Conservation (phyloP, 1,139 yeast species). For the Martiniozyma asiatica region DNA sequence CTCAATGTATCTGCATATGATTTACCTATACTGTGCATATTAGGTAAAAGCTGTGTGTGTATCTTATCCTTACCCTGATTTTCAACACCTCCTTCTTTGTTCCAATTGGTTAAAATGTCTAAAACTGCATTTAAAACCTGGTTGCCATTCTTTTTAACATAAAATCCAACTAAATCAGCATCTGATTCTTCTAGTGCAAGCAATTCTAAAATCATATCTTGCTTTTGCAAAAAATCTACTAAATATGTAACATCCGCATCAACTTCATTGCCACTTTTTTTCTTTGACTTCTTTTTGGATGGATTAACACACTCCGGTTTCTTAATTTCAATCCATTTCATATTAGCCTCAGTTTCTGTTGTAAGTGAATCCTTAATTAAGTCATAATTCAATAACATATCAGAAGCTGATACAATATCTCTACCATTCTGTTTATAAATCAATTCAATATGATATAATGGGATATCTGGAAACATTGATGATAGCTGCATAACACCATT, state of each 20-base stretch:
- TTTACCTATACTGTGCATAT: background rate
- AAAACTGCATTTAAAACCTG: slow-evolving; percentile 22
- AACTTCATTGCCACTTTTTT: too few species aligned
- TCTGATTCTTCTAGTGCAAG: slow-evolving; percentile 6
- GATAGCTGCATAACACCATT: slow-evolving; percentile 9
- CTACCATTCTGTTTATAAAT: slow-evolving; percentile 11
- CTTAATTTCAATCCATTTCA: background rate
- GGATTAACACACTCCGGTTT: background rate
- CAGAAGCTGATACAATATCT: slow-evolving; percentile 13
- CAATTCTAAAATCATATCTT: slow-evolving; percentile 9
- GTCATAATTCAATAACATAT: slow-evolving; percentile 16
- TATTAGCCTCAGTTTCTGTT: background rate
- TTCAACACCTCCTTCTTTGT: background rate
- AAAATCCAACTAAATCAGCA: slow-evolving; percentile 8
- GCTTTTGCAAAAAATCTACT: background rate
- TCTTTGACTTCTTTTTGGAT: background rate
- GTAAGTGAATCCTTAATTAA: slow-evolving; percentile 7
- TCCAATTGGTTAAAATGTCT: slow-evolving; percentile 12
- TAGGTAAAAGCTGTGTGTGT: background rate
- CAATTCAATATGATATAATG: slow-evolving; percentile 11
- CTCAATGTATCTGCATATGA: background rate
- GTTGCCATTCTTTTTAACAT: slow-evolving; percentile 12
- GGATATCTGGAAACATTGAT: slow-evolving; percentile 20
- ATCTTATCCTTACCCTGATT: slow-evolving; percentile 1
- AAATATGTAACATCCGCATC: too few species aligned